These are phyloP conservation scores for Aspergillus persii DNA, from an alignment of 2,329 filamentous ascomycete species.

Conservation along the genomic window DNA sequence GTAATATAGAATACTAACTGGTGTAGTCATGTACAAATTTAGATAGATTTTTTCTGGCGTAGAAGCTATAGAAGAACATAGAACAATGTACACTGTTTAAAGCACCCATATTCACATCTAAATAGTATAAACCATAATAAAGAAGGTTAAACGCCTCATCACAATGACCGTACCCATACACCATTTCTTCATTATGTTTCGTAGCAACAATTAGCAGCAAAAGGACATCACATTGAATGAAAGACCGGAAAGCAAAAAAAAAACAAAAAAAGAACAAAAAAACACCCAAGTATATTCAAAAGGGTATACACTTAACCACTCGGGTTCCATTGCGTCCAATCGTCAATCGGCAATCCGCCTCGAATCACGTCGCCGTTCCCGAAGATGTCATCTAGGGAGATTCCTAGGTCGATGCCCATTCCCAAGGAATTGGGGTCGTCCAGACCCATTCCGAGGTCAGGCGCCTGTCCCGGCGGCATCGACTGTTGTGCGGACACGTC, in stretches of 20 bases:
- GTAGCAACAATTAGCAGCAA: neutral
- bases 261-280: neutral
- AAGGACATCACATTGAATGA: neutral
- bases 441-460: slow-evolving; percentile 26
- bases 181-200: slow-evolving; percentile 3
- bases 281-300: slow-evolving; percentile 5
- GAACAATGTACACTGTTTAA: neutral
- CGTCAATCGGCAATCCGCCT: slow-evolving; percentile 30
- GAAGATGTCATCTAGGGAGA: slow-evolving; percentile 43
- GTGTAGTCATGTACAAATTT: neutral
- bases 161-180: neutral
- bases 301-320: slow-evolving; percentile 10
- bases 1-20: neutral
- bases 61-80: neutral
- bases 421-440: slow-evolving; percentile 28
- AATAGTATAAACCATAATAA: neutral
- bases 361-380: slow-evolving; percentile 32
- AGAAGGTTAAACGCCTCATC: slow-evolving; percentile 3
- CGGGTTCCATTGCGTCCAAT: slow-evolving; percentile 43
- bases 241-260: neutral
- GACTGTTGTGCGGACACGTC: slow-evolving; percentile 22
- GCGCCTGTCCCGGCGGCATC: slow-evolving; percentile 19
- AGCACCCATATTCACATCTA: neutral
- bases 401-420: slow-evolving; percentile 34
- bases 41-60: neutral